phyloP scores from a whole-genome alignment of 768 basidiomycete species.

The Rhizopogon vinicolor region DNA sequence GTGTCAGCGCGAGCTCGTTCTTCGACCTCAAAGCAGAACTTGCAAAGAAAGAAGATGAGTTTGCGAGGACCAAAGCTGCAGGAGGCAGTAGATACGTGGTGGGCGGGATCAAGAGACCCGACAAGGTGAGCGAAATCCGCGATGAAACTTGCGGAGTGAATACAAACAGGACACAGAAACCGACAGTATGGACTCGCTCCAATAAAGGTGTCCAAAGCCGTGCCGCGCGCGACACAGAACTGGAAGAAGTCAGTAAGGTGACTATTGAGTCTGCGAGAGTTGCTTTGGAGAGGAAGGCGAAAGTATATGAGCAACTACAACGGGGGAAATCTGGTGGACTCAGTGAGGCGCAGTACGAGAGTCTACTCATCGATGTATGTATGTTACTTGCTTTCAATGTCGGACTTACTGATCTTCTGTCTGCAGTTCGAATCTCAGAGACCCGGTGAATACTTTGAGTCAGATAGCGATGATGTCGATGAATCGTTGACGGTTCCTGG shows the following conservation, averaged over 20 bases:
- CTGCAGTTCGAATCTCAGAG: slow-evolving; percentile 64
- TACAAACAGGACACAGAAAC: slow-evolving; percentile 45
- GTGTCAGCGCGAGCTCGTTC: slow-evolving; percentile 70
- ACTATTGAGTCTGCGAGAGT: slow-evolving; percentile 71
- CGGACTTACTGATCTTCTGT: not conserved
- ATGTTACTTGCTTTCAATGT: not conserved
- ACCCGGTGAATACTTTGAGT: slow-evolving; percentile 46
- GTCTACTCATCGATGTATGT: slow-evolving; percentile 74
- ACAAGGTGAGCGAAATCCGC: slow-evolving; percentile 48
- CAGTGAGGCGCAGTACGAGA: slow-evolving; percentile 68
- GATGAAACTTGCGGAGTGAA: not conserved
- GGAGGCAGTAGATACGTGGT: slow-evolving; percentile 47
- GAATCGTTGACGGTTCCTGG: slow-evolving; percentile 67
- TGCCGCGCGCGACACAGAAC: slow-evolving; percentile 62
- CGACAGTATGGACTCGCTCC: slow-evolving; percentile 68
- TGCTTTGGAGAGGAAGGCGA: slow-evolving; percentile 70
- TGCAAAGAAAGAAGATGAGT: slow-evolving; percentile 47
- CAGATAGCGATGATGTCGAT: slow-evolving; percentile 74
- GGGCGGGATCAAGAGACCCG: slow-evolving; percentile 61
- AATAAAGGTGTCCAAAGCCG: slow-evolving; percentile 72
- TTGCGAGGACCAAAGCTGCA: slow-evolving; percentile 59
- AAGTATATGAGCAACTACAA: slow-evolving; percentile 73
- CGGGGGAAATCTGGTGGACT: slow-evolving; percentile 78
- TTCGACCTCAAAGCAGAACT: slow-evolving; percentile 73
- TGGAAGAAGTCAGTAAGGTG: slow-evolving; percentile 63